Conservation (phyloP, 225 moss, liverwort and hornwort species). For the Pseudoscleropodium purum region DNA sequence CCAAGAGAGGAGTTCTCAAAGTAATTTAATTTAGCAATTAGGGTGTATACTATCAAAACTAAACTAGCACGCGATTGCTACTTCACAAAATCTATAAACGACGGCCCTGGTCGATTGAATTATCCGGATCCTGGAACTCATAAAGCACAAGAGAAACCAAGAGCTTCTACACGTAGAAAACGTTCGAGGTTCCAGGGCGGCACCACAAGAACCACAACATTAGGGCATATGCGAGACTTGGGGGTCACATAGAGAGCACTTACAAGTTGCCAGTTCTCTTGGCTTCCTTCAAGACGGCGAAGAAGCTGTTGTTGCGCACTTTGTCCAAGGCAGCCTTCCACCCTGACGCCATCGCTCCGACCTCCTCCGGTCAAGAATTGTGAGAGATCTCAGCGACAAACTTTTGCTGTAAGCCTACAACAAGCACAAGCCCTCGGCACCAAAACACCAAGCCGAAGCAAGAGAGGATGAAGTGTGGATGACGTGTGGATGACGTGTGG, state of each 20-base stretch:
- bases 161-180: background rate
- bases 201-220: background rate
- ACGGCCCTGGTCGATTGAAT: background rate
- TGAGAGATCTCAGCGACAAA: background rate
- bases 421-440: background rate
- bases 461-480: background rate
- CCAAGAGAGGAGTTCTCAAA: background rate
- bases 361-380: background rate
- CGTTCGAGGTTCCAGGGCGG: background rate
- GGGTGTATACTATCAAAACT: background rate
- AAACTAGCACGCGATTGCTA: background rate
- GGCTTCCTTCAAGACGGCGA: conserved; percentile 42
- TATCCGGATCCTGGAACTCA: background rate
- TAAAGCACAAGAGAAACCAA: background rate
- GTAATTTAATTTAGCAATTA: background rate
- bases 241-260: background rate
- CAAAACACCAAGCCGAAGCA: background rate
- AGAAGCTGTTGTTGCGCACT: conserved; percentile 49
- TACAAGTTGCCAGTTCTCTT: conserved; percentile 49
- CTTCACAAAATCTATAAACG: background rate
- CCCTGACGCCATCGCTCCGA: conserved; percentile 44
- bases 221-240: background rate
- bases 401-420: no score
- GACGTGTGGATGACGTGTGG: background rate
- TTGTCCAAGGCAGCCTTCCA: conserved; percentile 37